phyloP scores from a whole-genome alignment of 2,329 filamentous ascomycete species.

The Graphiopsis chlorocephala region DNA sequence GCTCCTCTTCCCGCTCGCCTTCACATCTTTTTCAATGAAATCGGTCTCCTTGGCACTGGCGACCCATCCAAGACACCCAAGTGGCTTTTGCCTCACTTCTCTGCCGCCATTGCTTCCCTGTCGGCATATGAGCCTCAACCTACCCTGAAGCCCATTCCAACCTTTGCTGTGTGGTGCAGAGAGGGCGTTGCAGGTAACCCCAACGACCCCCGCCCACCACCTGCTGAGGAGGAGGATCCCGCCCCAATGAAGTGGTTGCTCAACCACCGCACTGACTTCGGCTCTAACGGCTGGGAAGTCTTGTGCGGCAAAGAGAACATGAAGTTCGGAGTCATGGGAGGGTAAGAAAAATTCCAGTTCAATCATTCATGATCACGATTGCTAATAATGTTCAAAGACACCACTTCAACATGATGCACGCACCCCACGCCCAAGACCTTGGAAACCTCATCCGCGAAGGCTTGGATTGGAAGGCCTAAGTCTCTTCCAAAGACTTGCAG shows the following conservation, averaged over 20 bases:
- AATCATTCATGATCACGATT: background rate
- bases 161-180: conserved; percentile 67
- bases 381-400: background rate
- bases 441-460: conserved; percentile 46
- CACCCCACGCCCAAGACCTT: conserved; percentile 39
- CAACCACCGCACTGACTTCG: conserved; percentile 70
- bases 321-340: conserved; percentile 64
- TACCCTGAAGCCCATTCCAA: conserved; percentile 60
- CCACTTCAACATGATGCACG: conserved; percentile 68
- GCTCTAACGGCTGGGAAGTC: conserved; percentile 67
- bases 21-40: conserved; percentile 69
- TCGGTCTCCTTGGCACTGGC: conserved; percentile 67
- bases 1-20: conserved; percentile 54
- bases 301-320: conserved; percentile 62
- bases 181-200: conserved; percentile 69
- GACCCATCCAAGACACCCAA: conserved; percentile 59
- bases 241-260: conserved; percentile 63
- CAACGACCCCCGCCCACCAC: conserved; percentile 63
- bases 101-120: conserved; percentile 64
- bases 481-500: background rate
- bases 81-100: conserved; percentile 75
- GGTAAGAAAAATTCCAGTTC: conserved; percentile 27
- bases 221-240: conserved; percentile 56
- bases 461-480: conserved; percentile 29
- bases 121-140: conserved; percentile 66